Evolutionary conservation across 139 green algal species (phyloP), one percentile per base, ranked within the genome.

Genomic region (Ostreobium quekettii): DNA sequence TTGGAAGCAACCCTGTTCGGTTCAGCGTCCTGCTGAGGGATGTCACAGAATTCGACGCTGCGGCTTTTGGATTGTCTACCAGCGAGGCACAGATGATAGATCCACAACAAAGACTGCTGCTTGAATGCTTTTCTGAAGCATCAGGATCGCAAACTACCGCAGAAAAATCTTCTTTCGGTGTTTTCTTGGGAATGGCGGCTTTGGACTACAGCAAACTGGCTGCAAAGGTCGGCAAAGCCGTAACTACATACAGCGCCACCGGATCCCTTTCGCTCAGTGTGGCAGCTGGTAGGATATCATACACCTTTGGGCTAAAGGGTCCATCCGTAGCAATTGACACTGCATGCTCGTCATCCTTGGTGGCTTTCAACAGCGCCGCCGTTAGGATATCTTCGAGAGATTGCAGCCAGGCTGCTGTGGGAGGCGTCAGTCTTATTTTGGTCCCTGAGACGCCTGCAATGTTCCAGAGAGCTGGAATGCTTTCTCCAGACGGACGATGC

Each of bases 41-140:
- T 35, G 73, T 78, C 1, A 42, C 80, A n/a, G 7, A 67, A 2
- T 95, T 95, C 71, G 90, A 96, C 61, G 61, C 70, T 1, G 63
- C 57, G 2, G 72, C 80, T 0, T 89, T 95, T 61, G 78, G 79
- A 42, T 67, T 96, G 7, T 83, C 76, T 5, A 59, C 57, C 0
- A 67, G 71, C 4, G 90, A 97, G 66, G 87, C 87, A 0, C 28
- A 68, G 15, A 80, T 91, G 60, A 83, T 93, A 66, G 89, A 96
- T 75, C 89, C 89, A 0, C 89, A 96, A 76, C 90, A 96, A 75
- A 77, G 90, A 22, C 69, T 95, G 67, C 77, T 96, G 47, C 59
- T 96, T 48, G 82, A 95, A 76, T 63, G n/a, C n/a, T 6, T 67
- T 1, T 57, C 33, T 24, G 75, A 82, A 42, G 42, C 42, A 53